Evolutionary conservation across 2,329 filamentous ascomycete species (phyloP).

Genomic region (Penicillium fuscoglaucum): DNA sequence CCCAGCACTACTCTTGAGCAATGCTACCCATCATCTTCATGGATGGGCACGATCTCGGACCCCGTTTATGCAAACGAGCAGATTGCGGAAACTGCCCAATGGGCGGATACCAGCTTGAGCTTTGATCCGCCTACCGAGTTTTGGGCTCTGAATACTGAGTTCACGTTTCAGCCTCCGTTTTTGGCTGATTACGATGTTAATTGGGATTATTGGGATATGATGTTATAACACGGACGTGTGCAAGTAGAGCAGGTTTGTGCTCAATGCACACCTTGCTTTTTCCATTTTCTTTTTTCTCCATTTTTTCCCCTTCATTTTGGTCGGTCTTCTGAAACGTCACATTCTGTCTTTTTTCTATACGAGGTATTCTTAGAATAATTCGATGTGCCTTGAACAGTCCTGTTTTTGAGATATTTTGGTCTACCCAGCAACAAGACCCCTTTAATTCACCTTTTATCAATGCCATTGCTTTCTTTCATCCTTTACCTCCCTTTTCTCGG

Average conservation of each 20-base stretch:
- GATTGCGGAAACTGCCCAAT: background rate
- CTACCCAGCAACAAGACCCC: background rate
- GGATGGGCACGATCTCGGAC: background rate
- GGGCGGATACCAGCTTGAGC: background rate
- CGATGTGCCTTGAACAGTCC: background rate
- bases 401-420: background rate
- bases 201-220: slow-evolving; percentile 7
- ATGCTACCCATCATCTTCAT: background rate
- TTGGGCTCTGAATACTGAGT: slow-evolving; percentile 12
- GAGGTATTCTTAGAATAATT: background rate
- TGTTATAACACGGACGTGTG: background rate
- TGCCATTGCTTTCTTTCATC: background rate
- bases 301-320: background rate
- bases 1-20: background rate
- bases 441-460: background rate
- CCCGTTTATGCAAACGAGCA: background rate
- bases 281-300: background rate
- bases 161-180: slow-evolving; percentile 10
- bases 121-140: slow-evolving; percentile 4
- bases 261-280: background rate
- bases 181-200: slow-evolving; percentile 9
- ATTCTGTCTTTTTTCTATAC: background rate
- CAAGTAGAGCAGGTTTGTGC: background rate
- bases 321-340: background rate
- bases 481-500: background rate